Evolutionary conservation across 2,329 filamentous ascomycete genomes (phyloP).

Genomic region (Dactylonectria estremocensis): DNA sequence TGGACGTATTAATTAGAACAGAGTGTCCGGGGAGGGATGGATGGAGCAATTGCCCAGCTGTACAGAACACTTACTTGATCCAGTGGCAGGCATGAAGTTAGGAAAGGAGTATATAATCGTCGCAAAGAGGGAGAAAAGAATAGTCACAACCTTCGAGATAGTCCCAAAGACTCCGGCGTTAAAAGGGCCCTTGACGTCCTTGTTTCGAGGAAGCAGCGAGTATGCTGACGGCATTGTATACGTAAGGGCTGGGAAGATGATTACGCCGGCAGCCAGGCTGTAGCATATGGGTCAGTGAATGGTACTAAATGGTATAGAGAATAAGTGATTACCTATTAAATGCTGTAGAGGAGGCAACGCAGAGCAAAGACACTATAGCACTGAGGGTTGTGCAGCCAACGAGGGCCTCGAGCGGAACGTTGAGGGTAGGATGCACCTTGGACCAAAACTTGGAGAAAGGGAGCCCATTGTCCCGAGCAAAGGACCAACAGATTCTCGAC

Average conservation of each 20-base stretch:
- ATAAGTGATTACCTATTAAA: neutral
- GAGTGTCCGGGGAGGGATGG: neutral
- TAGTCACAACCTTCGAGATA: neutral
- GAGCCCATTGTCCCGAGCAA: neutral
- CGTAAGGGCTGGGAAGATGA: neutral
- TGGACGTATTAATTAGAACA: neutral
- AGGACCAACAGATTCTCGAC: neutral
- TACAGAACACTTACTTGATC: conserved; percentile 1
- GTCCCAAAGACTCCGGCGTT: neutral
- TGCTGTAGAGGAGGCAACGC: neutral
- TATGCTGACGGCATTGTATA: neutral
- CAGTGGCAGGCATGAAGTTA: neutral
- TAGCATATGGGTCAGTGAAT: neutral
- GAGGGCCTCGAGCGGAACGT: neutral
- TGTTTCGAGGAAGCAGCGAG: neutral
- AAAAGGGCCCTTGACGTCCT: neutral
- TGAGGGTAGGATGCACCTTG: neutral
- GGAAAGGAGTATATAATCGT: neutral
- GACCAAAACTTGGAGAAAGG: neutral
- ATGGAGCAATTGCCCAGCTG: too few species aligned
- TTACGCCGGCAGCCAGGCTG: neutral
- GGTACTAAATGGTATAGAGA: neutral
- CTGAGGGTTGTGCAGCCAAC: neutral
- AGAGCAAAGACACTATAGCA: neutral
- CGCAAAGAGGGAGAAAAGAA: neutral